Base-by-base conservation (phyloP, 192 early-diverging fungal species). In the Coemansia sp. region DNA sequence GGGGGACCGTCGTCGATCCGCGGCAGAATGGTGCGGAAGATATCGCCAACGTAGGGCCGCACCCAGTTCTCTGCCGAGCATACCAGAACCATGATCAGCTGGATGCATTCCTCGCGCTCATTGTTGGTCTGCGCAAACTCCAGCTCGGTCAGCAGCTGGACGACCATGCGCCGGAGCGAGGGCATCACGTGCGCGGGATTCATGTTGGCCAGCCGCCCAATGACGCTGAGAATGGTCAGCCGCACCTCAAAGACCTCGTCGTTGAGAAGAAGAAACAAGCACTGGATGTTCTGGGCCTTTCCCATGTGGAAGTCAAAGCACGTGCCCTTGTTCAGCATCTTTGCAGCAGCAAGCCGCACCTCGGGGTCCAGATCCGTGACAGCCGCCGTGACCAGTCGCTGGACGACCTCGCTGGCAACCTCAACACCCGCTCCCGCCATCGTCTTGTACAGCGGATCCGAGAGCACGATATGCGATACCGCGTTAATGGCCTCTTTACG, bases 111-210 rank as follows among this genome's bases (percentile, higher is more conserved):
- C 19, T 72, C 75, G 41, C 67, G 56, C 62, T 71, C 73, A 46
- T 53, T 77, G 63, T 72, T 89, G 14, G 89, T 86, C 10, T 84
- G 85, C 12, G 95, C 90, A 72, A 92, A 94, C 78, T 99, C 94
- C 22, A 99, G 77, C 76, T 98, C 96, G 1, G 95, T 94, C 61
- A 98, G 82, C 16, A 99, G 77, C 67, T 95, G 91, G 54, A 97
- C 93, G 16, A 99, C 76, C 1, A 91, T 91, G 69, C 95, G 96
- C 49, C 96, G 86, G 16, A 99, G 83, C 0, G 92, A 92, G 13
- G 97, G 96, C 88, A 96, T 89, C n/a, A 97, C 91, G 65, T 94
- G 94, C 4, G 96, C 97, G 9, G 97, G 95, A 68, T 99, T 99
- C 74, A 89, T 89, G 7, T 89, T 81, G n/a, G 92, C 89, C 22